A percentile compares a stretch with the other conserved stretches of the same genome.
Conservation (phyloP, 306 rosid genomes). For the Delonix regia region DNA sequence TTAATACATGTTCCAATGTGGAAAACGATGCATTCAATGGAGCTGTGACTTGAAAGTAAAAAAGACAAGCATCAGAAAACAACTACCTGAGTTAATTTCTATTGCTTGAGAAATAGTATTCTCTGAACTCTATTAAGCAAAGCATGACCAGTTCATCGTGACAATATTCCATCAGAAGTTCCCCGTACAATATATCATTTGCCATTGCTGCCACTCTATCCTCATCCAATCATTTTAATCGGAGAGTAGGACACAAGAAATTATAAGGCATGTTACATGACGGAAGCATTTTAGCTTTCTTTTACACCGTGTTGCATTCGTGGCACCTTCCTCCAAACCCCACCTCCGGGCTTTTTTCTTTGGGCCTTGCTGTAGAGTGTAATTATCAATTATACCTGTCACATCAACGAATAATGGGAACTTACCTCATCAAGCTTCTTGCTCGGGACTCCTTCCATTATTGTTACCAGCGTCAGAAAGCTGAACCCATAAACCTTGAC, state of each 20-base stretch:
- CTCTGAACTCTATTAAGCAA: conserved; percentile 19
- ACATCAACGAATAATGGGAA: conserved; percentile 25
- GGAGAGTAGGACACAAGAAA: conserved; percentile 15
- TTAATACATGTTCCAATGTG: not conserved
- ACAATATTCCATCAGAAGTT: conserved; percentile 22
- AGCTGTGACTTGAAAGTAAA: conserved; percentile 23
- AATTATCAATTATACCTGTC: conserved; percentile 30
- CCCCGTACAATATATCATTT: conserved; percentile 21
- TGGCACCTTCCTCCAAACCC: not conserved
- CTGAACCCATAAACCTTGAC: conserved; percentile 74
- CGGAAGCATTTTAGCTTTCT: conserved; percentile 29
- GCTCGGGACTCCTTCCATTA: conserved; percentile 69
- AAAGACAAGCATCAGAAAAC: conserved; percentile 12
- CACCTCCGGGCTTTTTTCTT: conserved; percentile 3
- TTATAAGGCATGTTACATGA: conserved; percentile 36
- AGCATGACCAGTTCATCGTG: conserved; percentile 24
- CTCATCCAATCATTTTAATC: conserved; percentile 8
- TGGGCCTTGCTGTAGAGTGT: conserved; percentile 22
- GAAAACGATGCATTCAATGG: not conserved
- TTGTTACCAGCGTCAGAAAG: conserved; percentile 77
- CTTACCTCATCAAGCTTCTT: conserved; percentile 59
- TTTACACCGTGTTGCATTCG: conserved; percentile 37
- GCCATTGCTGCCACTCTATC: conserved; percentile 29
- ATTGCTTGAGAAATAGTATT: conserved; percentile 2
- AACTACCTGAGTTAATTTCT: not conserved